phyloP scores from a whole-genome alignment of 2,329 filamentous ascomycete species.

The Tolypocladium cylindrosporum region DNA sequence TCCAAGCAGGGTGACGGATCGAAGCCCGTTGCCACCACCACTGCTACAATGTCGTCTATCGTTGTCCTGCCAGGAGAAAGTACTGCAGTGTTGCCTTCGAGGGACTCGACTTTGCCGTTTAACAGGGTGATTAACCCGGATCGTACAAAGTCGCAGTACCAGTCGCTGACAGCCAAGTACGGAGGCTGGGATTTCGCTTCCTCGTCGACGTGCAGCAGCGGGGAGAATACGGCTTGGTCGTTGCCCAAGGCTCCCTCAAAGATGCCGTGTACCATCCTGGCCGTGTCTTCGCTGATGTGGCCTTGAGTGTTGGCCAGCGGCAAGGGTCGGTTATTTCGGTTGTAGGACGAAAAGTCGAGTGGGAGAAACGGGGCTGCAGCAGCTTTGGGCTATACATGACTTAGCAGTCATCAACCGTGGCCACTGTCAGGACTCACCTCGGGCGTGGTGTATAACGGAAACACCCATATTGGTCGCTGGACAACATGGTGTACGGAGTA shows the following conservation, averaged over 20 bases:
- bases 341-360: constrained; percentile 62
- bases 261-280: constrained; percentile 41
- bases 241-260: constrained; percentile 38
- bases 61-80: constrained; percentile 15
- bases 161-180: constrained; percentile 60
- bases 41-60: constrained; percentile 49
- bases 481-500: constrained; percentile 59
- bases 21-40: constrained; percentile 71
- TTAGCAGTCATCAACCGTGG: background rate
- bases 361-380: constrained; percentile 56
- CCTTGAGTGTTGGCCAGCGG: constrained; percentile 55
- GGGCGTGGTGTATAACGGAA: constrained; percentile 49
- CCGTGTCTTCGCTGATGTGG: constrained; percentile 49
- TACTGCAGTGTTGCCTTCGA: constrained; percentile 25
- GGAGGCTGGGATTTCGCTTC: constrained; percentile 40
- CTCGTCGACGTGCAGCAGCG: constrained; percentile 25
- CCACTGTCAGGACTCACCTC: constrained; percentile 25
- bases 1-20: constrained; percentile 52
- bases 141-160: constrained; percentile 65
- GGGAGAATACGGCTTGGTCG: constrained; percentile 42
- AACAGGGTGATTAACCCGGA: constrained; percentile 46
- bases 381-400: constrained; percentile 24
- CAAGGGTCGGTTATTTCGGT: constrained; percentile 50
- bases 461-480: constrained; percentile 61
- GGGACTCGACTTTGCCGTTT: constrained; percentile 31